Conservation (phyloP, 768 basidiomycete species). For the Psilocybe subaeruginosa region DNA sequence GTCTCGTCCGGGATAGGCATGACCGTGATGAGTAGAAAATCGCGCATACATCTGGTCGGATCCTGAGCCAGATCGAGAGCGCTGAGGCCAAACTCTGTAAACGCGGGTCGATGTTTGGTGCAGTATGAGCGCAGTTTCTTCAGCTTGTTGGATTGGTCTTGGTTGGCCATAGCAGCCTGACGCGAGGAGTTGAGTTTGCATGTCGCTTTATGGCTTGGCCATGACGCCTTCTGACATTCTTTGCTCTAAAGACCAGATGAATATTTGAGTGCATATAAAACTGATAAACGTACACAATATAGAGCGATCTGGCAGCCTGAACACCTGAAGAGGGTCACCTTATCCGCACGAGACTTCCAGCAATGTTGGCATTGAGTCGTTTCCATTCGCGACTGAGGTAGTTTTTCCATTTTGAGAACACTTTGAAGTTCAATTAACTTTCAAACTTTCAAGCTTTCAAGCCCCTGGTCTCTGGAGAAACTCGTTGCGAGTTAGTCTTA, state of each 20-base stretch:
- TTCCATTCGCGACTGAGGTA: not conserved
- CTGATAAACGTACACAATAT: not conserved
- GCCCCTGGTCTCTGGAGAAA: no score
- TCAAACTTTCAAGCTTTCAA: no score
- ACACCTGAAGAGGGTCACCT: not conserved
- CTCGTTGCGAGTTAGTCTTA: no score
- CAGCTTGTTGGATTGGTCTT: not conserved
- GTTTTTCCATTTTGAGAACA: no score
- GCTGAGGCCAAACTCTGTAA: not conserved
- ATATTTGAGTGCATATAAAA: not conserved
- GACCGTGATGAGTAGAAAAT: not conserved
- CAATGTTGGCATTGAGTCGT: constrained; percentile 1
- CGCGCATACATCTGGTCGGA: not conserved
- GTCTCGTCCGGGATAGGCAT: not conserved
- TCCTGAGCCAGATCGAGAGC: not conserved
- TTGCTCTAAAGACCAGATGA: not conserved
- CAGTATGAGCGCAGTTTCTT: not conserved
- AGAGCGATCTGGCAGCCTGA: not conserved
- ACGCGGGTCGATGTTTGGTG: not conserved
- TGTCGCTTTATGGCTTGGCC: not conserved
- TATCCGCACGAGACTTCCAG: not conserved
- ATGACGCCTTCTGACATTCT: not conserved
- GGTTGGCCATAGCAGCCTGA: not conserved
- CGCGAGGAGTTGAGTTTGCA: not conserved
- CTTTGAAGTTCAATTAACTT: no score